These are phyloP conservation scores for Nemania diffusa DNA, from an alignment of 2,329 filamentous ascomycete genomes.

Conservation along the genomic window DNA sequence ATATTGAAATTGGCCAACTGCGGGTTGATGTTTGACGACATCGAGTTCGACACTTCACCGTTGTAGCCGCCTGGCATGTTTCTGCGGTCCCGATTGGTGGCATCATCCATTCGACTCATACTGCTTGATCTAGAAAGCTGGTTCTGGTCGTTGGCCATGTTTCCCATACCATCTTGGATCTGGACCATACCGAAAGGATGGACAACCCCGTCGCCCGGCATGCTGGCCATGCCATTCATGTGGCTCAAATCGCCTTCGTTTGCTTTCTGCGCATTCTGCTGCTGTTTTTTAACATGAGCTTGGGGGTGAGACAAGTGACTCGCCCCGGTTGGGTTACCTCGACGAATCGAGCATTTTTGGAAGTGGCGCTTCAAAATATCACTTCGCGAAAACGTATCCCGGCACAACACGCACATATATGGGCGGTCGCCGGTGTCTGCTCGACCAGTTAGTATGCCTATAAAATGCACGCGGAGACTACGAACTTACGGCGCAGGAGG, in stretches of 20 bases:
- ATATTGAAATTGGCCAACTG: slow-evolving; percentile 73
- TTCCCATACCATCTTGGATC: slow-evolving; percentile 67
- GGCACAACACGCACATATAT: slow-evolving; percentile 97
- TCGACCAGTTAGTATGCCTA: slow-evolving; percentile 34
- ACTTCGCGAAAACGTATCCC: slow-evolving; percentile 96
- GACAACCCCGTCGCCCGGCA: slow-evolving; percentile 66
- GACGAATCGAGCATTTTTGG: slow-evolving; percentile 96
- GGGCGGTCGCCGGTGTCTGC: slow-evolving; percentile 96
- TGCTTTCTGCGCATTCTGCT: slow-evolving; percentile 66
- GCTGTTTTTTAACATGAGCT: slow-evolving; percentile 84
- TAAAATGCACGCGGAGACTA: slow-evolving; percentile 13
- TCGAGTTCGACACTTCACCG: slow-evolving; percentile 67
- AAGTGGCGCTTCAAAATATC: slow-evolving; percentile 99
- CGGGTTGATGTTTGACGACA: slow-evolving; percentile 70
- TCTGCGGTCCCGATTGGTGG: slow-evolving; percentile 66
- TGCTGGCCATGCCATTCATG: slow-evolving; percentile 69
- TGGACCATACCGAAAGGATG: slow-evolving; percentile 68
- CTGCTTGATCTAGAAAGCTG: slow-evolving; percentile 71
- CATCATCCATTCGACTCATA: slow-evolving; percentile 67
- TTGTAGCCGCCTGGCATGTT: slow-evolving; percentile 66
- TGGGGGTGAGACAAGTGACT: slow-evolving; percentile 95
- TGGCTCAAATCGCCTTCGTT: slow-evolving; percentile 67
- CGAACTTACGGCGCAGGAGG: slow-evolving; percentile 87
- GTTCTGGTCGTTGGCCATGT: slow-evolving; percentile 68
- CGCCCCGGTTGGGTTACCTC: slow-evolving; percentile 93